These are phyloP conservation scores for Diaporthe aspalathi DNA, from an alignment of 2,329 filamentous ascomycete genomes.

Conservation along the genomic window DNA sequence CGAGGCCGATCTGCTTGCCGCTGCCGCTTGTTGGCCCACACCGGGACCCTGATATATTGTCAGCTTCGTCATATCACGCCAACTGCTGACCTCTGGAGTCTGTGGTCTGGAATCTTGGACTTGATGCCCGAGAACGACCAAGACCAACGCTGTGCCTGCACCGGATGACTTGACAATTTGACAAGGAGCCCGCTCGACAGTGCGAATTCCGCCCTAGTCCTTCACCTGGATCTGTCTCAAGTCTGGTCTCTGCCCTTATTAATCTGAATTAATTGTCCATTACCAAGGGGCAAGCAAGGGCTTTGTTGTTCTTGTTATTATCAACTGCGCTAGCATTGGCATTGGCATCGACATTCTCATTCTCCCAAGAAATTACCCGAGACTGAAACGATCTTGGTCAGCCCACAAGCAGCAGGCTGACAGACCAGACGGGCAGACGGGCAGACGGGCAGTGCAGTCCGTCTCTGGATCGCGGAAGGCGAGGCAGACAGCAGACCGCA, in stretches of 20 bases:
- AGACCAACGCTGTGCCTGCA: neutral
- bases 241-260: constrained; percentile 12
- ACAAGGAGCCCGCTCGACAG: neutral
- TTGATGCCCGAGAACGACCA: neutral
- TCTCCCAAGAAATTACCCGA: constrained; percentile 8
- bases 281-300: neutral
- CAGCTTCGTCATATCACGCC: constrained; percentile 33
- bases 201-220: neutral
- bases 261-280: constrained; percentile 9
- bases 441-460: too few species aligned
- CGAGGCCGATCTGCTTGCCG: constrained; percentile 21
- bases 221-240: constrained; percentile 1
- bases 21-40: constrained; percentile 14
- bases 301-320: neutral
- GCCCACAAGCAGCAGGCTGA: constrained; percentile 14
- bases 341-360: constrained; percentile 1
- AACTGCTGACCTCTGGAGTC: constrained; percentile 16
- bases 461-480: neutral
- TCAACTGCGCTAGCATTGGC: constrained; percentile 7
- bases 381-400: constrained; percentile 7
- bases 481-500: constrained; percentile 11
- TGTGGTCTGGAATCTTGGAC: neutral
- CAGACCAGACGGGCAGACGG: constrained; percentile 12
- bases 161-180: neutral
- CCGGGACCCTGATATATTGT: constrained; percentile 20